Percentiles rank a stretch among this genome's conserved stretches.
These are phyloP conservation scores for Schoenoplectus tabernaemontani DNA, from an alignment of 202 grass and related monocot species.

Conservation along the genomic window DNA sequence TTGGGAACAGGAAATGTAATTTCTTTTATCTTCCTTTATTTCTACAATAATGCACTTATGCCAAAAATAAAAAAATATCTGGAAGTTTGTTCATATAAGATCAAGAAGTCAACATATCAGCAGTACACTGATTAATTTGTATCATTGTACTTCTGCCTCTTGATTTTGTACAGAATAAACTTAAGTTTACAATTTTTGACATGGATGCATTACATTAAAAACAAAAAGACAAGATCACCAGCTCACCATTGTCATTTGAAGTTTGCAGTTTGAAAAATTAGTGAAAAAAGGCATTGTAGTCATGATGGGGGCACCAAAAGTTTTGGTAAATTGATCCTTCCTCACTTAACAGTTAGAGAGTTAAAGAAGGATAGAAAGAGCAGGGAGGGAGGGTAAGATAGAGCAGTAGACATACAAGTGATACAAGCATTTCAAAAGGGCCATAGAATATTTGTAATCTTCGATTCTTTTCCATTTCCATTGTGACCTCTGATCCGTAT, in stretches of 20 bases:
- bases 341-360: not conserved
- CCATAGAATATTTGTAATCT: constrained; percentile 73
- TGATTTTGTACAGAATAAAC: not conserved
- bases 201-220: not conserved
- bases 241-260: not conserved
- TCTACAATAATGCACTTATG: not conserved
- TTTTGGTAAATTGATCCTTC: not conserved
- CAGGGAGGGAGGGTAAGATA: not conserved
- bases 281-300: not conserved
- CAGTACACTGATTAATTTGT: not conserved
- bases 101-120: not conserved
- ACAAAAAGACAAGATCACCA: not conserved
- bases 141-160: not conserved
- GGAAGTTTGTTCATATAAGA: not conserved
- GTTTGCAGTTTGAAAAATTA: not conserved
- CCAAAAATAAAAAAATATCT: not conserved
- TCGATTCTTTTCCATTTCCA: constrained; percentile 74
- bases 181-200: not conserved
- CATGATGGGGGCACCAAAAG: not conserved
- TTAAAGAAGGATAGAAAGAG: not conserved
- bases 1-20: not conserved
- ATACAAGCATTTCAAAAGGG: constrained; percentile 82
- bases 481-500: constrained; percentile 57
- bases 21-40: not conserved
- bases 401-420: constrained; percentile 42